Conservation (phyloP, 2,329 filamentous ascomycete genomes). For the Exophiala phaeomuriformis region DNA sequence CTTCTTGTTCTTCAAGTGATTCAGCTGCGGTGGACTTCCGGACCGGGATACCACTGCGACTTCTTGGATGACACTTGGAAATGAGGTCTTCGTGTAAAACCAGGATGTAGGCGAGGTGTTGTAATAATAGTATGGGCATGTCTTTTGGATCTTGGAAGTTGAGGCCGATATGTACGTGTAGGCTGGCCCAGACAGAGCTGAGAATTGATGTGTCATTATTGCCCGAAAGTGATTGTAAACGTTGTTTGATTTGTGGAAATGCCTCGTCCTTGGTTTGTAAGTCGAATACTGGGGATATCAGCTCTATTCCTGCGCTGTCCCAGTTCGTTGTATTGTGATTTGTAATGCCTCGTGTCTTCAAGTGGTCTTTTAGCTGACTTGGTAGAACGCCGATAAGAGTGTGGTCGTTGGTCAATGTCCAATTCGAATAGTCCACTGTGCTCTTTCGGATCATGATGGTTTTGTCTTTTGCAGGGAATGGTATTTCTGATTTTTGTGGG, state of each 20-base stretch:
- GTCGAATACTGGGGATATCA: constrained; percentile 14
- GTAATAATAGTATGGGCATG: constrained; percentile 15
- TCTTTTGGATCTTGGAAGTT: constrained; percentile 11
- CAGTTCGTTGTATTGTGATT: constrained; percentile 3
- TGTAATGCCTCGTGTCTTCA: not conserved
- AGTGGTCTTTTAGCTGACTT: constrained; percentile 10
- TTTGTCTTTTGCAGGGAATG: not conserved
- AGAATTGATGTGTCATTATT: constrained; percentile 4
- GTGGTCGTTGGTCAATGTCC: constrained; percentile 24
- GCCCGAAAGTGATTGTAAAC: constrained; percentile 7
- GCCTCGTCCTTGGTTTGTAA: constrained; percentile 8
- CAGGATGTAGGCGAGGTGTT: constrained; percentile 21
- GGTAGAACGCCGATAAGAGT: constrained; percentile 14
- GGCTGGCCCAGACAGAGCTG: constrained; percentile 19
- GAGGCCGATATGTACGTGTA: constrained; percentile 24
- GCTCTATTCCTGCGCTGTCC: constrained; percentile 19
- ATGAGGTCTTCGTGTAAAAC: constrained; percentile 21
- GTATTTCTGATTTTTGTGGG: constrained; percentile 2
- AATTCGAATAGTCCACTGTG: constrained; percentile 14
- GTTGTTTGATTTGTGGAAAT: constrained; percentile 8
- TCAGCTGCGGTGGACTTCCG: not conserved
- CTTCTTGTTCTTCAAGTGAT: not conserved
- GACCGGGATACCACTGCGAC: constrained; percentile 11
- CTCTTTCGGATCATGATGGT: constrained; percentile 10
- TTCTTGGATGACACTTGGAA: constrained; percentile 21